These are phyloP conservation scores for Ganoderma lingzhi DNA, from an alignment of 1,284 basidiomycete genomes.

Conservation along the genomic window DNA sequence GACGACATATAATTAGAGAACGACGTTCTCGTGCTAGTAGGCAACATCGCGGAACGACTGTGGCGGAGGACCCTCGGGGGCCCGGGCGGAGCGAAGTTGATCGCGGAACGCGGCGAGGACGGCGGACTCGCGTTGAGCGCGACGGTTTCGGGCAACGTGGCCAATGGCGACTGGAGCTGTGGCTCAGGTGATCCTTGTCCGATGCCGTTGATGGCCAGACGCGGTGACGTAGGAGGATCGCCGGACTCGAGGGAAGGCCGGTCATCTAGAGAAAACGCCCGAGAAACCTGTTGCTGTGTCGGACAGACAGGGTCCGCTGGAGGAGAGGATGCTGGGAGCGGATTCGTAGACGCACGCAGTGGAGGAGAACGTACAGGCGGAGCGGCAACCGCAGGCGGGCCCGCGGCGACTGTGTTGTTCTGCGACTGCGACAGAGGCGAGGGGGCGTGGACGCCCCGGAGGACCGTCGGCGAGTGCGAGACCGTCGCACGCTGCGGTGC, in stretches of 20 bases:
- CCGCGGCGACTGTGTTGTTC: constrained; percentile 45
- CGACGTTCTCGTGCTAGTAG: constrained; percentile 27
- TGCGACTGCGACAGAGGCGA: constrained; percentile 61
- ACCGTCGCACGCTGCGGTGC: constrained; percentile 35
- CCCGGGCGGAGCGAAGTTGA: constrained; percentile 21
- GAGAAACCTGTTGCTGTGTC: constrained; percentile 18
- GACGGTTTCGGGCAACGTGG: constrained; percentile 25
- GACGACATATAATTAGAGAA: constrained; percentile 21
- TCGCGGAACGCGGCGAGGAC: constrained; percentile 29
- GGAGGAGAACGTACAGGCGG: constrained; percentile 32
- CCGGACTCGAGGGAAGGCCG: background rate
- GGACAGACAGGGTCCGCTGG: constrained; percentile 30
- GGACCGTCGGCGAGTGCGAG: constrained; percentile 35
- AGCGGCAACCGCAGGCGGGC: constrained; percentile 31
- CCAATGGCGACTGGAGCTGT: constrained; percentile 26
- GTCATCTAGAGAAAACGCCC: constrained; percentile 30
- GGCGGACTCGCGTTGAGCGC: constrained; percentile 29
- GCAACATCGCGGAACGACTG: constrained; percentile 38
- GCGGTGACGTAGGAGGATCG: constrained; percentile 7
- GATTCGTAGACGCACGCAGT: constrained; percentile 32
- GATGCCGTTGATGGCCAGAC: constrained; percentile 14
- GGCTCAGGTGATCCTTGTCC: constrained; percentile 17
- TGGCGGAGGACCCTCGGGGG: constrained; percentile 34
- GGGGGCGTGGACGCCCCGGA: constrained; percentile 45
- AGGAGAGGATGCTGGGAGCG: constrained; percentile 29